Percentiles rank a stretch among this genome's conserved stretches.
Evolutionary conservation across 495 filamentous ascomycete genomes (phyloP).

Genomic region (Aspergillus saccharolyticus): DNA sequence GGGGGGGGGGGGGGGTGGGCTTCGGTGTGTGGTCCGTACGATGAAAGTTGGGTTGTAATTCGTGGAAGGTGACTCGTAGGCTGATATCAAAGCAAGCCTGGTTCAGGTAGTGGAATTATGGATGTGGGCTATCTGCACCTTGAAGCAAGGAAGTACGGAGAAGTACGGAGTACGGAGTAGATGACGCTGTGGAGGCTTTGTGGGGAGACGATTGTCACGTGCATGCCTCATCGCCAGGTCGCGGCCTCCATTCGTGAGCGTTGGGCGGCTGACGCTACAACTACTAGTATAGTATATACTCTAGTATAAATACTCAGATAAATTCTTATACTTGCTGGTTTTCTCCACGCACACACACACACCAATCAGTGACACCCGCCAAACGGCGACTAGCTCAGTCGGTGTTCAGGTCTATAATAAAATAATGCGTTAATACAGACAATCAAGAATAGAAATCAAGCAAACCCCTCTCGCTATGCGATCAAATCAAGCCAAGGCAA

Average conservation of each 20-base stretch:
- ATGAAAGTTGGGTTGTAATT: no score
- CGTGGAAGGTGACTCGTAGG: no score
- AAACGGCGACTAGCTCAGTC: slow-evolving; percentile 4
- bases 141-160: slow-evolving; percentile 1
- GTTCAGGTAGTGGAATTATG: no score
- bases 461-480: slow-evolving; percentile 44
- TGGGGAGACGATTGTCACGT: not conserved
- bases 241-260: not conserved
- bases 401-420: slow-evolving; percentile 13
- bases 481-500: slow-evolving; percentile 33
- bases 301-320: no score
- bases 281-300: no score
- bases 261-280: no score
- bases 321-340: no score
- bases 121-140: no score
- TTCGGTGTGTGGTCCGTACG: no score
- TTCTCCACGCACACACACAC: no score
- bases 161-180: not conserved
- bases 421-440: slow-evolving; percentile 9
- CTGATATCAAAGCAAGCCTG: no score
- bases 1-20: no score
- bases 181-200: slow-evolving; percentile 2
- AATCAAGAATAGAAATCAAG: slow-evolving; percentile 14
- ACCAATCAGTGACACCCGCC: not conserved
- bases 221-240: not conserved